Conservation (phyloP, 805 yeast genomes). For the Candida bentonensis region DNA sequence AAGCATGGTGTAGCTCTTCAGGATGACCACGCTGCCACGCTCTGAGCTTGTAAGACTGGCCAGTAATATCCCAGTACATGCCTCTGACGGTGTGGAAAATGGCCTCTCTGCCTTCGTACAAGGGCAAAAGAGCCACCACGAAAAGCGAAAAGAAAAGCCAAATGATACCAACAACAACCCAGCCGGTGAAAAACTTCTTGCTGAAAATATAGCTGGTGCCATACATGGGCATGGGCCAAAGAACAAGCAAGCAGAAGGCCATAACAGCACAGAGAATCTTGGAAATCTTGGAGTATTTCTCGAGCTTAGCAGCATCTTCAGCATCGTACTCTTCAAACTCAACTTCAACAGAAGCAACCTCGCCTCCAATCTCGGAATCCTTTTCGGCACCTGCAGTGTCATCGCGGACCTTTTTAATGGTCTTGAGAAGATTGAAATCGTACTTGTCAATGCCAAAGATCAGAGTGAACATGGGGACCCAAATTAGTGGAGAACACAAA, state of each 20-base stretch:
- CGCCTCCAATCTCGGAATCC: constrained; percentile 10
- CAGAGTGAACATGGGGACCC: constrained; percentile 51
- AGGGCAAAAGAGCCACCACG: constrained; percentile 53
- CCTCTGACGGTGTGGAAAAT: constrained; percentile 57
- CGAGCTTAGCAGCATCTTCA: constrained; percentile 38
- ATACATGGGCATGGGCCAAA: constrained; percentile 95
- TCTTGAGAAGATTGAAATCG: constrained; percentile 52
- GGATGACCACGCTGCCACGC: constrained; percentile 69
- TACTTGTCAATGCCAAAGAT: constrained; percentile 57
- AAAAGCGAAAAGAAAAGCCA: constrained; percentile 49
- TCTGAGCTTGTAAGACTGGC: constrained; percentile 56
- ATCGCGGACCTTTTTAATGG: constrained; percentile 46
- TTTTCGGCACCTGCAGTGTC: constrained; percentile 10
- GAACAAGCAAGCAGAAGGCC: constrained; percentile 47
- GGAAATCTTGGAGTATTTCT: constrained; percentile 47
- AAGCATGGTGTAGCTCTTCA: constrained; percentile 42
- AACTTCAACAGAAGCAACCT: not conserved
- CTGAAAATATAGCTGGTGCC: constrained; percentile 68
- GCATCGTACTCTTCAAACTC: constrained; percentile 5
- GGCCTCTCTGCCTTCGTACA: constrained; percentile 60
- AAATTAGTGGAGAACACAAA: constrained; percentile 51
- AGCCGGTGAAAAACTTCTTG: constrained; percentile 69
- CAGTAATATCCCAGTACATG: constrained; percentile 72
- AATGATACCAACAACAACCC: constrained; percentile 70
- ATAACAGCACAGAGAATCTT: constrained; percentile 44